phyloP scores from a whole-genome alignment of 179 eudicot species.

The Heliamphora pulchella region DNA sequence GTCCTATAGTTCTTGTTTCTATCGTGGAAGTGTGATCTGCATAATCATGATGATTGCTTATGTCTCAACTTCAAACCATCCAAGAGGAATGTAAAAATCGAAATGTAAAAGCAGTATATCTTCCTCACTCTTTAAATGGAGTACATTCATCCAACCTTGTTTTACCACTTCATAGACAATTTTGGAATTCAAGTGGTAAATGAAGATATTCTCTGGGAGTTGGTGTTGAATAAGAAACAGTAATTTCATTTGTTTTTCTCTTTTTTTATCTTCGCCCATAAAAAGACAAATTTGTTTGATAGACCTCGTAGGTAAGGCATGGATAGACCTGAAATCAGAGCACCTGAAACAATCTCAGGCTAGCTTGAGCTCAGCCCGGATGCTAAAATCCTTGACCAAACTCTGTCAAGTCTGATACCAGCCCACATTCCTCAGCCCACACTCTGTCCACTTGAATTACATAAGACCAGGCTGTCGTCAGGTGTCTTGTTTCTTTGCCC shows the following conservation, averaged over 20 bases:
- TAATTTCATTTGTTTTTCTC: background rate
- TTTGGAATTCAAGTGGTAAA: background rate
- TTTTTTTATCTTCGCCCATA: no score
- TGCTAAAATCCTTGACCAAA: background rate
- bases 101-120: background rate
- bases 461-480: background rate
- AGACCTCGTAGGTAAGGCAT: background rate
- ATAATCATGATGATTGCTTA: background rate
- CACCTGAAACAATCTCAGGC: background rate
- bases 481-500: background rate
- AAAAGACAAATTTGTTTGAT: background rate
- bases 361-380: background rate
- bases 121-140: background rate
- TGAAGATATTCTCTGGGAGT: background rate
- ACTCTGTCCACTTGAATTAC: background rate
- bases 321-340: background rate
- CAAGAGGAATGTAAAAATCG: background rate
- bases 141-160: no score
- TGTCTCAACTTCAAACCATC: background rate
- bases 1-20: constrained; percentile 19
- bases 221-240: background rate
- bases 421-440: background rate
- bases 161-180: background rate
- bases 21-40: background rate
- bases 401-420: background rate